A percentile compares a stretch with the other conserved stretches of the same genome.
These are phyloP conservation scores for Candida corydali DNA, from an alignment of 805 yeast species.

Conservation along the genomic window DNA sequence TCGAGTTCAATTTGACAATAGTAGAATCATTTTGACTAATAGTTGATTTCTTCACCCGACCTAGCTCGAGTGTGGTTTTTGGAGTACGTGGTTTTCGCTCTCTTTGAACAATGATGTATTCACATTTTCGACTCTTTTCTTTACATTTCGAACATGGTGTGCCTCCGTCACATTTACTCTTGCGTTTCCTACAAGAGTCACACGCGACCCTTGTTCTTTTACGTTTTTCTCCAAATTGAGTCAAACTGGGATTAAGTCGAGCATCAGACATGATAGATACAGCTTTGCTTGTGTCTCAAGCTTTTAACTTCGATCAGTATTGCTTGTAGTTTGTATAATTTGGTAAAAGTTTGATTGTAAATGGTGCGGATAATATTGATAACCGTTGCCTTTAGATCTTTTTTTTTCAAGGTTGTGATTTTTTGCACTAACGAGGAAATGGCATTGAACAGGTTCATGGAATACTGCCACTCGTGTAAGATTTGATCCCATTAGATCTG, in stretches of 20 bases:
- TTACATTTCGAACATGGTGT: constrained; percentile 40
- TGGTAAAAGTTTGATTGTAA: too few species aligned
- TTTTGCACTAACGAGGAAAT: too few species aligned
- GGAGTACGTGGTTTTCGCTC: constrained; percentile 13
- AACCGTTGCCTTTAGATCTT: too few species aligned
- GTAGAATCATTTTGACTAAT: background rate
- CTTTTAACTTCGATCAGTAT: too few species aligned
- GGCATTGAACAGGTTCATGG: too few species aligned
- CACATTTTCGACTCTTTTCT: constrained; percentile 28
- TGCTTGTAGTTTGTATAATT: too few species aligned
- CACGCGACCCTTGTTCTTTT: constrained; percentile 33
- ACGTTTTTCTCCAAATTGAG: constrained; percentile 8
- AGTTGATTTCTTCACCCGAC: background rate
- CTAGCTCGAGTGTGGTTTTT: constrained; percentile 8
- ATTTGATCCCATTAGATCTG: too few species aligned
- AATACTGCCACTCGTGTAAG: too few species aligned
- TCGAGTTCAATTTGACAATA: constrained; percentile 11
- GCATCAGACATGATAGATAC: background rate
- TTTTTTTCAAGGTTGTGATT: too few species aligned
- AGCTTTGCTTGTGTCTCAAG: background rate
- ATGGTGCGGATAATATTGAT: too few species aligned
- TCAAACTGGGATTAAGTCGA: background rate
- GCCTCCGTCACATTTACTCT: constrained; percentile 49
- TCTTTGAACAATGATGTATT: constrained; percentile 13
- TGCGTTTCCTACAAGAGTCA: constrained; percentile 44